Base-by-base conservation (phyloP, 192 early-diverging fungal species). In the Linnemannia elongata region DNA sequence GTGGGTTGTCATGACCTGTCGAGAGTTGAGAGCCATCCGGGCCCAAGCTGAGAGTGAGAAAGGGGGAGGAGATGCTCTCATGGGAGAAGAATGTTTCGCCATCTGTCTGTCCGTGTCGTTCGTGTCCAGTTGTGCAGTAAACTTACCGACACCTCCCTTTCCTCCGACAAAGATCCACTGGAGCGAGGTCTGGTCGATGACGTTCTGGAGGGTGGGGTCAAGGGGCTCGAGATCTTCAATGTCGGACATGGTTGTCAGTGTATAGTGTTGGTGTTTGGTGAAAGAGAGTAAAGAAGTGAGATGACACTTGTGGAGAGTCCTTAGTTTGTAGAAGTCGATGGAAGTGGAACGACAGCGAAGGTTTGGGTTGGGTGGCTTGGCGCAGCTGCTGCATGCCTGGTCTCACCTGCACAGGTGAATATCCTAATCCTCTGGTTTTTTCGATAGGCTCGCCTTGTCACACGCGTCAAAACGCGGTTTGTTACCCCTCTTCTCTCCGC, bases 91-190 rank as follows among this genome's bases (percentile, higher is more conserved):
- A 52, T 18, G 44, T 66, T 33, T 13, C 27, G 60, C 60, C 60
- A 66, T 66, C 60, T 33, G 13, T 39, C 38, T 30, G n/a, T 60
- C n/a, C 8, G 60, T 55, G 17, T 55, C 54, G 13, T 5, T 63
- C 8, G 7, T 72, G 24, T 52, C 49, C 49, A 70, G 12, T 3
- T 9, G 45, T 7, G 73, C 15, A 52, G 42, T 52, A 22, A 7
- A 44, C 78, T 96, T 98, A 89, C 98, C 98, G 74, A 99, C 98
- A 88, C 98, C 98, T 73, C 98, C 98, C 89, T 99, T 99, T 79
- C 99, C 99, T 81, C 99, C 99, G 69, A 99, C 97, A 92, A 99
- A 99, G 79, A 99, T 97, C 98, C 98, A 99, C 71, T 97, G 95
- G 39, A 99, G 93, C 41, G 97, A 97, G 45, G 94, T 92, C 90